Conservation (phyloP, 2,329 filamentous ascomycete genomes). For the Pyrenophora seminiperda region DNA sequence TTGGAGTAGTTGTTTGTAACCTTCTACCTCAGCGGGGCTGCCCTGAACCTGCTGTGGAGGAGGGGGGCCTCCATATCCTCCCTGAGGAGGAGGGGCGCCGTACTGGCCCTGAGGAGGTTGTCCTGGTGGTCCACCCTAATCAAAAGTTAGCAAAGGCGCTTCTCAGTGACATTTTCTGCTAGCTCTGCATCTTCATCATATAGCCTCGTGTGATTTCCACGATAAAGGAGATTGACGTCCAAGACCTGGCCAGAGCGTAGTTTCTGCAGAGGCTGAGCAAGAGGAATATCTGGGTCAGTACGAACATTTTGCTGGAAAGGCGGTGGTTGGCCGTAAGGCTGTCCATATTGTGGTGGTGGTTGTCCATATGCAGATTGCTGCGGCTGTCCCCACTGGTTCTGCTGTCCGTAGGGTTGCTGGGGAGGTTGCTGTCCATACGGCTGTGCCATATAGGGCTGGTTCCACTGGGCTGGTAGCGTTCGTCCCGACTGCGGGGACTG, state of each 20-base stretch:
- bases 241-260: too few relatives aligned
- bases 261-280: too few relatives aligned
- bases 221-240: not conserved
- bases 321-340: slow-evolving; percentile 41
- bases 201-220: not conserved
- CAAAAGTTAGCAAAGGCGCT: slow-evolving; percentile 19
- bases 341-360: slow-evolving; percentile 44
- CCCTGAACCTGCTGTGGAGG: slow-evolving; percentile 48
- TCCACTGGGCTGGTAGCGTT: slow-evolving; percentile 25
- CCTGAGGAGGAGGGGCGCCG: slow-evolving; percentile 37
- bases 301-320: slow-evolving; percentile 28
- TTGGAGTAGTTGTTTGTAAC: slow-evolving; percentile 63
- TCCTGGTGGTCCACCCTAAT: slow-evolving; percentile 31
- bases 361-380: slow-evolving; percentile 26
- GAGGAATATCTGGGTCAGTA: slow-evolving; percentile 6
- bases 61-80: slow-evolving; percentile 43
- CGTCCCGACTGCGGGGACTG: slow-evolving; percentile 30
- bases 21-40: slow-evolving; percentile 57
- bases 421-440: slow-evolving; percentile 35
- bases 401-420: slow-evolving; percentile 33
- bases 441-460: slow-evolving; percentile 40
- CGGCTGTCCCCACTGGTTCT: slow-evolving; percentile 30
- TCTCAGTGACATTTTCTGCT: not conserved
- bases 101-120: slow-evolving; percentile 45
- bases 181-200: slow-evolving; percentile 25